Evolutionary conservation across 805 yeast genomes (phyloP).

Genomic region (Grigorovia yakushimaensis): DNA sequence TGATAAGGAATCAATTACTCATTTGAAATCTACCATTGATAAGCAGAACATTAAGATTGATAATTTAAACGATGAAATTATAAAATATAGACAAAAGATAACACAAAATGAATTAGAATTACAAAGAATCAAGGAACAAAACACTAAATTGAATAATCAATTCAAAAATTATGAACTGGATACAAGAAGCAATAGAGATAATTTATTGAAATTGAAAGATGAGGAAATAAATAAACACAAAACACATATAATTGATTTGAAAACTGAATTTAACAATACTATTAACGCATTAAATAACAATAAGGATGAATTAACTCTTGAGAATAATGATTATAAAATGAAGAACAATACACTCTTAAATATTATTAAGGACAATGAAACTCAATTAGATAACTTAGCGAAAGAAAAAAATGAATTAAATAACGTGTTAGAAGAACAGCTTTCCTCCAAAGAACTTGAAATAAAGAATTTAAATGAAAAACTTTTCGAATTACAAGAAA

Average conservation of each 20-base stretch:
- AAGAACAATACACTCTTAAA: conserved; percentile 2
- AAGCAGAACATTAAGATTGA: background rate
- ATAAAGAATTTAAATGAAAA: background rate
- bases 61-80: background rate
- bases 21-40: background rate
- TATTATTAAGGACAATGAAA: conserved; percentile 7
- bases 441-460: background rate
- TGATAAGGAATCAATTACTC: background rate
- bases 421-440: background rate
- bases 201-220: background rate
- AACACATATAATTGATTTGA: background rate
- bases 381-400: conserved; percentile 7
- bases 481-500: background rate
- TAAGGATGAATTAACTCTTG: background rate
- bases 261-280: background rate
- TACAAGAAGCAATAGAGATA: background rate
- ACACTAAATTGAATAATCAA: background rate
- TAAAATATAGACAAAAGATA: background rate
- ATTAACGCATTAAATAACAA: background rate
- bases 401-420: background rate
- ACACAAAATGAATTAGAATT: background rate
- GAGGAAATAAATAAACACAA: background rate
- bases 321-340: background rate
- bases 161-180: background rate
- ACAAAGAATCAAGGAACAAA: background rate